Conservation (phyloP, 306 rosid genomes). For the Comarum palustre region DNA sequence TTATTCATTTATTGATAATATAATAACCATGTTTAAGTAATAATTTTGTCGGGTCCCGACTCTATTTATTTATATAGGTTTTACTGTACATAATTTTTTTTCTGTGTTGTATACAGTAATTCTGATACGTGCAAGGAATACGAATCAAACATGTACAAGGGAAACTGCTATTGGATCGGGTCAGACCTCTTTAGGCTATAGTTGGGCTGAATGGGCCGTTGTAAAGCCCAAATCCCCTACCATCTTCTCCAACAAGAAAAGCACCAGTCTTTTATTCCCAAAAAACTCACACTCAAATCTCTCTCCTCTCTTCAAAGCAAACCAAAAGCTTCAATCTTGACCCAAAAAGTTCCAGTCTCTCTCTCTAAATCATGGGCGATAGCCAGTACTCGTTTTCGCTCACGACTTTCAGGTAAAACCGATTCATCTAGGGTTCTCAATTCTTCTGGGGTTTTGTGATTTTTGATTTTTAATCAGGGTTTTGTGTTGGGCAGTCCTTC, state of each 20-base stretch:
- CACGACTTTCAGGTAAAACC: slow-evolving; percentile 47
- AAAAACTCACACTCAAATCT: slow-evolving; percentile 1
- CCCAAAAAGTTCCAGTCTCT: not conserved
- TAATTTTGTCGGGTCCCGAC: no score
- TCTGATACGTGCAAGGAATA: no score
- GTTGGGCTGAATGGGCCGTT: no score
- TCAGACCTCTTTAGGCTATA: no score
- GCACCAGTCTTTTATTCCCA: not conserved
- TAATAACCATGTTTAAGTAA: no score
- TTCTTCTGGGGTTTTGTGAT: not conserved
- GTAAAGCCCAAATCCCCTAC: no score
- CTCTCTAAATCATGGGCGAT: slow-evolving; percentile 43
- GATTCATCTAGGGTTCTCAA: not conserved
- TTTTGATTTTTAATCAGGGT: slow-evolving; percentile 8
- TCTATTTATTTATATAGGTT: no score
- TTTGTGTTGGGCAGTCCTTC: slow-evolving; percentile 60
- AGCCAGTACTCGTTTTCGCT: slow-evolving; percentile 54
- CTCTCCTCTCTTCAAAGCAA: not conserved
- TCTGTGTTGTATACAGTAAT: no score
- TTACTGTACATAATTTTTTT: no score
- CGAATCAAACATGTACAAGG: no score
- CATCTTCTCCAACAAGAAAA: slow-evolving; percentile 33
- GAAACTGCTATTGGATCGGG: no score
- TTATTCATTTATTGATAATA: no score
- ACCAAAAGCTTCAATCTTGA: not conserved